Base-by-base conservation (phyloP, 805 yeast species). In the Ascoidea rubescens region DNA sequence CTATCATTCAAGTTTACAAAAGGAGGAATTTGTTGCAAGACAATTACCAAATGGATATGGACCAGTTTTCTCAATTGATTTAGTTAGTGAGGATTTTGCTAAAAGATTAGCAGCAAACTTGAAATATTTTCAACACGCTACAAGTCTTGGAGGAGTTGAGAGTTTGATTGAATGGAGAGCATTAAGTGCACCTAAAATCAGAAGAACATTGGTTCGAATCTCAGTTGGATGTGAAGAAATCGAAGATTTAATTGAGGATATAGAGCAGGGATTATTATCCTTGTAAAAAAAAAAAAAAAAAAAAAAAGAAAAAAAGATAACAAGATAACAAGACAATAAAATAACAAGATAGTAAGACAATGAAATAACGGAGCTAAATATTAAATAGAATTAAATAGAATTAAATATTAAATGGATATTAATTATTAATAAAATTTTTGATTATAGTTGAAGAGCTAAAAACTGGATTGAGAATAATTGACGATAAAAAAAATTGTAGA, bases 111-210 rank as follows among this genome's bases (percentile, higher is more conserved):
- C 96, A 5, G 70, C 82, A 2, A 75, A 71, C 54, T 69, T 88
- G 54, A 75, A 78, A 58, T 77, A 76, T 56, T 88, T 89, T 70
- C 84, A 82, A 58, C 98, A 90, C 67, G 96, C 96, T 4, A 89
- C 96, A 0, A 87, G 96, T 2, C 71, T 91, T 31, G 97, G 97
- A 45, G 96, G 97, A 28, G 87, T 85, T 12, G 97, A 91, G 67
- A 84, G 95, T 48, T 70, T 89, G 61, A 79, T 90, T 53, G 97
- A 90, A 66, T 88, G 96, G 96, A 78, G 96, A 62, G 82, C 87
- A 0, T 62, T 90, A 67, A 75, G 84, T 30, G 91, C 88, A 62
- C 63, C 75, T 1, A 57, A 67, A 4, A 83, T 81, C 12, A 70
- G 75, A 21, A 74, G 77, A 28, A 74, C 77, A 0, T 64, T 88